These are phyloP conservation scores for Ophiocordyceps polyrhachis-furcata DNA, from an alignment of 2,329 filamentous ascomycete species.

Conservation along the genomic window DNA sequence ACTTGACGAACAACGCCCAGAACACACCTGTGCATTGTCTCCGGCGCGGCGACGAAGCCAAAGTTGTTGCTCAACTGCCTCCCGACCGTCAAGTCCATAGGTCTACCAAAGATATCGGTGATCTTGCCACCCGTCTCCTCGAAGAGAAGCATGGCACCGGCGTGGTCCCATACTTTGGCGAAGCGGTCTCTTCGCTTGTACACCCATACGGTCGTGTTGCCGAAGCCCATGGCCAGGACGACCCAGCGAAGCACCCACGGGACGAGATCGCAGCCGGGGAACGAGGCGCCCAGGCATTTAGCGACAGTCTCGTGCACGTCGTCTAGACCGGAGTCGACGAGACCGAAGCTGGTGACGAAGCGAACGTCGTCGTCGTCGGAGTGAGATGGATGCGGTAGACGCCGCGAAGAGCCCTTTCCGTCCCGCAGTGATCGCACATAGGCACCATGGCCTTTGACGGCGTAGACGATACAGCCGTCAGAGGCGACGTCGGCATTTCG, in stretches of 20 bases:
- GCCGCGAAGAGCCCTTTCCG: constrained; percentile 8
- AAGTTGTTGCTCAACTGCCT: constrained; percentile 30
- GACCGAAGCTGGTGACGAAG: constrained; percentile 27
- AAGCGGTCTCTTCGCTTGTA: constrained; percentile 28
- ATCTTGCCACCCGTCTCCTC: constrained; percentile 36
- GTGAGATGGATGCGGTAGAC: constrained; percentile 13
- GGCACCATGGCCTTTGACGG: constrained; percentile 27
- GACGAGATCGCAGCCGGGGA: constrained; percentile 31
- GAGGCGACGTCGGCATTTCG: constrained; percentile 22
- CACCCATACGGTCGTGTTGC: constrained; percentile 36
- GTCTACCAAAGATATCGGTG: constrained; percentile 32
- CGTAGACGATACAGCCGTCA: constrained; percentile 31
- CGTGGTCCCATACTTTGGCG: constrained; percentile 42
- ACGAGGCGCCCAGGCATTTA: constrained; percentile 19
- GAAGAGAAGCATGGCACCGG: constrained; percentile 39
- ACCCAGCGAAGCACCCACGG: constrained; percentile 40
- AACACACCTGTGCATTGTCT: constrained; percentile 22
- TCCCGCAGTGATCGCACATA: constrained; percentile 22
- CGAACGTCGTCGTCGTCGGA: constrained; percentile 10
- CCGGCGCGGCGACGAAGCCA: constrained; percentile 36
- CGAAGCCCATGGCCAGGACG: constrained; percentile 29
- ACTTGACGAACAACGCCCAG: constrained; percentile 58
- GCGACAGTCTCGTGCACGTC: constrained; percentile 27
- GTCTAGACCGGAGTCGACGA: constrained; percentile 27
- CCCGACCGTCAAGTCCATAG: constrained; percentile 29